Evolutionary conservation across 2,329 filamentous ascomycete genomes (phyloP).

Genomic region (Sporothrix curviconia): DNA sequence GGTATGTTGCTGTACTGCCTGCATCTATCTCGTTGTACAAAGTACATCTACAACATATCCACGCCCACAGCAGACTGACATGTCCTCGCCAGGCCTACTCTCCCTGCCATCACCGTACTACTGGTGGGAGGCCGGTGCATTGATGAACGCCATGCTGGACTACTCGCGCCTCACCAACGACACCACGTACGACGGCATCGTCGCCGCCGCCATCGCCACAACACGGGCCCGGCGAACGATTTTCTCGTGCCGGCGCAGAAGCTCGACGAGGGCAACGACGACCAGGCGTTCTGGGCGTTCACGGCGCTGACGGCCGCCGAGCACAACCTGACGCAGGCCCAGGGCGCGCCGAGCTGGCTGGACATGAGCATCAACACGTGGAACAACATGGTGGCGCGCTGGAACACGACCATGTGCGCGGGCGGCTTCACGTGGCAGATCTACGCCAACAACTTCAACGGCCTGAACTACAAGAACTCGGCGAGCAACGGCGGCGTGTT

Average conservation of each 20-base stretch:
- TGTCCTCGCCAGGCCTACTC: neutral
- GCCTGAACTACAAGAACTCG: slow-evolving; percentile 77
- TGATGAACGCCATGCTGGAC: slow-evolving; percentile 63
- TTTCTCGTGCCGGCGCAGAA: slow-evolving; percentile 52
- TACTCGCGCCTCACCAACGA: slow-evolving; percentile 64
- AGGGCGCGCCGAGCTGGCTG: slow-evolving; percentile 63
- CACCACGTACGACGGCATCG: slow-evolving; percentile 51
- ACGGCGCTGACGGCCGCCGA: slow-evolving; percentile 63
- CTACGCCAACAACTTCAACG: slow-evolving; percentile 63
- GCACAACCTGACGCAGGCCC: slow-evolving; percentile 48
- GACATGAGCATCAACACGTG: slow-evolving; percentile 65
- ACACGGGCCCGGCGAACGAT: slow-evolving; percentile 50
- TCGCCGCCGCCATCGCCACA: slow-evolving; percentile 53
- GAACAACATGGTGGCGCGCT: slow-evolving; percentile 61
- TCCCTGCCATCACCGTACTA: slow-evolving; percentile 57
- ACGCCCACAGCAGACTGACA: neutral
- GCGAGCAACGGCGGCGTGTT: slow-evolving; percentile 80
- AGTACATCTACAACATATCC: neutral
- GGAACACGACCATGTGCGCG: slow-evolving; percentile 60
- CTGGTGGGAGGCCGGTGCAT: slow-evolving; percentile 60
- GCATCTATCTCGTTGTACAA: neutral
- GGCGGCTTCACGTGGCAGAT: slow-evolving; percentile 81
- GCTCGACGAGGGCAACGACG: slow-evolving; percentile 64
- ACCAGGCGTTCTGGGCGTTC: slow-evolving; percentile 69
- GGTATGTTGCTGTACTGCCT: slow-evolving; percentile 27